Evolutionary conservation across 164 flowering plant species (phyloP), one percentile per base, ranked within the genome.

Genomic region (Paratinospora sagittata): DNA sequence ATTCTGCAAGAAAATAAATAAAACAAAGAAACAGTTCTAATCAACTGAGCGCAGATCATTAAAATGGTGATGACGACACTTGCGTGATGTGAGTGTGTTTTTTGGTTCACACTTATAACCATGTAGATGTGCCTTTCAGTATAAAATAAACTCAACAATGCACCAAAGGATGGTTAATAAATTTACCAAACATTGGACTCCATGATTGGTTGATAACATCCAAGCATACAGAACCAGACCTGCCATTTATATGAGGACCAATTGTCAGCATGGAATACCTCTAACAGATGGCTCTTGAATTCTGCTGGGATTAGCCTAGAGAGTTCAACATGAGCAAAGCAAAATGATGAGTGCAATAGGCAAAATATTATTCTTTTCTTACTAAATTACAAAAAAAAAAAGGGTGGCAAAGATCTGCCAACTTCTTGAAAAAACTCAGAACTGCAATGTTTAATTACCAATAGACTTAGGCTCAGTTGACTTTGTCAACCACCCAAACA

Each of bases 161-260:
- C 14, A 52, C 33, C 61, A 69, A 65, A 27, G 10, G 39, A 70
- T 3, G 13, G 45, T 70, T 13, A 3, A 67, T 8, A 37, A 65
- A 34, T 2, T 84, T 85, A 92, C 98, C 97, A 80, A 90, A 95
- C 97, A 95, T 92, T 67, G 98, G 97, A 81, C 98, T 95, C 97
- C 97, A 92, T 45, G 97, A 83, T 81, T 95, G 97, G 76, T 92
- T 92, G 71, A 95, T 95, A 34, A 95, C 98, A 79, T 95, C 97
- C 89, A 95, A 85, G 87, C 98, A 95, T 27, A 92, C 94, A 68
- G 98, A 90, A 70, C 98, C 98, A 65, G 97, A 95, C 78, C 98
- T 95, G 90, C 80, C 76, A 73, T 65, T 58, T 16, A 67, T 5
- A 70, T 45, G 10, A 65, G 70, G n/a, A 17, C 17, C 49, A 16